phyloP scores from a whole-genome alignment of 257 asterid genomes.

The Solanum dulcamara region DNA sequence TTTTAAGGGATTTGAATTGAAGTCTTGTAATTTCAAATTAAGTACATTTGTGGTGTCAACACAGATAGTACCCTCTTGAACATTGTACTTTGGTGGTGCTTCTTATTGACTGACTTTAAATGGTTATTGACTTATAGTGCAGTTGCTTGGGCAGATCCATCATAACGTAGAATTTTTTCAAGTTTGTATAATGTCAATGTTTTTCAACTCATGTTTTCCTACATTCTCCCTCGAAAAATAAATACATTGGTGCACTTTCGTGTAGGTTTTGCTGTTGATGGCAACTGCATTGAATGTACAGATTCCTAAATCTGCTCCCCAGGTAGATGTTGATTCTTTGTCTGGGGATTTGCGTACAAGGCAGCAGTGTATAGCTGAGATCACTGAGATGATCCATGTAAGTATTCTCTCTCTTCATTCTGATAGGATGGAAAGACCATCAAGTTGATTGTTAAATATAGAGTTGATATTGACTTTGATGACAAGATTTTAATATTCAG shows the following conservation, averaged over 20 bases:
- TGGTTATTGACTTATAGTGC: neutral
- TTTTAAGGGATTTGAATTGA: neutral
- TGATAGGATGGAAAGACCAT: neutral
- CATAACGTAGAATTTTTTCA: neutral
- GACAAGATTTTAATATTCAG: neutral
- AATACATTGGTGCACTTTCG: neutral
- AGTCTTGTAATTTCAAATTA: neutral
- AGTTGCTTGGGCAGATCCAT: neutral
- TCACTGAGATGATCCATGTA: slow-evolving; percentile 98
- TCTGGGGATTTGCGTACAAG: slow-evolving; percentile 66
- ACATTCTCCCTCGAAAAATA: neutral
- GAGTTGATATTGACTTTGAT: neutral
- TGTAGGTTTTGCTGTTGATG: slow-evolving; percentile 86
- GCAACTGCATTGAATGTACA: slow-evolving; percentile 83
- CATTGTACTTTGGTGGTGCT: neutral
- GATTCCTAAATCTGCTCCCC: slow-evolving; percentile 31
- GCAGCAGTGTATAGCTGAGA: slow-evolving; percentile 86
- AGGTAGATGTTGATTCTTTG: slow-evolving; percentile 26
- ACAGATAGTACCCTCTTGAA: neutral
- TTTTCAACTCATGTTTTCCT: neutral
- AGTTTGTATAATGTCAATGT: neutral
- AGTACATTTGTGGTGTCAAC: neutral
- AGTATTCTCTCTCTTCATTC: slow-evolving; percentile 10
- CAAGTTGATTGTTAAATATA: neutral
- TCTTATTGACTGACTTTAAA: neutral